Evolutionary conservation across 441 rosid species (phyloP), one percentile per base, ranked within the genome.

Genomic region (Populus trichocarpa): DNA sequence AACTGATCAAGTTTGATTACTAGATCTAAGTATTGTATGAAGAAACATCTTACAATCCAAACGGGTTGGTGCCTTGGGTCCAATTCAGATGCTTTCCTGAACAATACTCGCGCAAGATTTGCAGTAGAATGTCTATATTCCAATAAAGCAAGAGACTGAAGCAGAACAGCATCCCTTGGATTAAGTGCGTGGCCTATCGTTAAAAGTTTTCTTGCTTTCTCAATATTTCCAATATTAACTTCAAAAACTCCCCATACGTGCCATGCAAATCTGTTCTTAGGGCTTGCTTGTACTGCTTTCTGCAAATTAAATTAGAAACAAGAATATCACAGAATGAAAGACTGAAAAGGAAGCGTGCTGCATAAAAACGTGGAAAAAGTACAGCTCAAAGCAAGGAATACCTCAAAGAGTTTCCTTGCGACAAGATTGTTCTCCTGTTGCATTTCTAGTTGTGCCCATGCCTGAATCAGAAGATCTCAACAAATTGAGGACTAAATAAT

Each of bases 241-340:
- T 96, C 99, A 87, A 94, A 96, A 77, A 90, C 83, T 71, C 97
- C 99, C 98, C 98, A 96, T 20, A 92, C 92, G 32, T 96, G 98
- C 99, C 99, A 96, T 0, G 99, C 92, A 76, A 91, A 96, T 83
- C 98, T 90, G 72, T 96, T 94, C 81, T 96, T 94, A 69, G 98
- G 98, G 86, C 99, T 96, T 70, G 98, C 93, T 76, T 94, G 93
- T 40, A 94, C 89, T 66, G 99, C 98, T 91, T 86, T 92, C 99
- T 94, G 71, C 78, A 78, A 83, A 79, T 71, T 36, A 35, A 72
- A 73, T 2, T 6, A 36, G 28, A 75, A 50, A 69, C 13, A 1
- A 53, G 32, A 25, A n/a, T 7, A 35, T 67, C 33, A 69, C 28
- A 69, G 33, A 7, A 20, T n/a, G 59, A 50, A 72, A 46, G 18